These are phyloP conservation scores for Priceomyces fermenticarens DNA, from an alignment of 805 yeast genomes.

Conservation along the genomic window DNA sequence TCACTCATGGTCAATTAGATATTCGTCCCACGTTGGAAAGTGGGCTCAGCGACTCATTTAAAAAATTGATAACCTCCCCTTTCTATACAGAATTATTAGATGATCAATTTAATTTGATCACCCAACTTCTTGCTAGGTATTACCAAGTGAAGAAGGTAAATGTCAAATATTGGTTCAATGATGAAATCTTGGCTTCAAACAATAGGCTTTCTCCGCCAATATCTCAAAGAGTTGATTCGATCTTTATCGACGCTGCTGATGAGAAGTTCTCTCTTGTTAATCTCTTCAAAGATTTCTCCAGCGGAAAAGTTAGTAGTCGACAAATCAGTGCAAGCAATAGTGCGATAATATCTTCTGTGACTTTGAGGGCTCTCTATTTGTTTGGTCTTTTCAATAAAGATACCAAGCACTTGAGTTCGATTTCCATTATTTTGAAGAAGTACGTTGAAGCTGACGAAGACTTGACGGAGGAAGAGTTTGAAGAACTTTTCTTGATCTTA, in stretches of 20 bases:
- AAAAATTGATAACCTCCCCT: conserved; percentile 46
- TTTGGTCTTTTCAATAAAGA: conserved; percentile 46
- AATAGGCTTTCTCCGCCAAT: conserved; percentile 56
- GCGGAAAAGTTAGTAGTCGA: conserved; percentile 14
- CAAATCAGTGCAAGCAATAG: conserved; percentile 38
- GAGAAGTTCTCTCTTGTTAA: conserved; percentile 22
- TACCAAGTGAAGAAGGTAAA: conserved; percentile 71
- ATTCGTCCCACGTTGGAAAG: conserved; percentile 70
- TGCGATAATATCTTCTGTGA: conserved; percentile 57
- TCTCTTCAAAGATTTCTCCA: conserved; percentile 18
- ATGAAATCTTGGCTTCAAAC: conserved; percentile 41
- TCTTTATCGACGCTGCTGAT: conserved; percentile 13
- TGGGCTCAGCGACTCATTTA: conserved; percentile 56
- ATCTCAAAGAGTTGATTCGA: conserved; percentile 32
- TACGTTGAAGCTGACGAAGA: conserved; percentile 19
- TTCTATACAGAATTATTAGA: conserved; percentile 52
- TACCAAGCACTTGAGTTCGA: conserved; percentile 42
- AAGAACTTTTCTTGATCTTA: conserved; percentile 46
- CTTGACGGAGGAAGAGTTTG: conserved; percentile 21
- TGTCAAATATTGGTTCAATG: conserved; percentile 53
- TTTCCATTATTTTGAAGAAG: conserved; percentile 49
- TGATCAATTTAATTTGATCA: conserved; percentile 61
- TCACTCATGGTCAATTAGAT: conserved; percentile 59
- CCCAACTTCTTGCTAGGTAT: conserved; percentile 76
- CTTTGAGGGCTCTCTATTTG: conserved; percentile 51